Evolutionary conservation across 768 basidiomycete genomes (phyloP).

Genomic region (Termitomyces sp.): DNA sequence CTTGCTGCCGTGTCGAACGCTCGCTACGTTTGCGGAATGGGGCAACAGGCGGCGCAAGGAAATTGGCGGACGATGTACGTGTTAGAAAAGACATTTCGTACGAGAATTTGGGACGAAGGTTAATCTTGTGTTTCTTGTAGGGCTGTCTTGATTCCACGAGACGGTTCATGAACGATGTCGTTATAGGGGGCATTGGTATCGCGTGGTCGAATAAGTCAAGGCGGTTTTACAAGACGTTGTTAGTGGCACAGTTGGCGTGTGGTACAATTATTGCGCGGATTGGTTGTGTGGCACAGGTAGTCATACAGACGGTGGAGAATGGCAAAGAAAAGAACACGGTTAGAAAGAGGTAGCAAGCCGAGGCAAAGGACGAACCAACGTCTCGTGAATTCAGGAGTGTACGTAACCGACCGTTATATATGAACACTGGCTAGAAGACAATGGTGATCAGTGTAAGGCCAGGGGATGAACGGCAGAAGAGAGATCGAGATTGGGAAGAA

Average conservation of each 20-base stretch:
- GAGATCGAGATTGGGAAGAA: conserved; percentile 17
- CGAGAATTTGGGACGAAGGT: conserved; percentile 21
- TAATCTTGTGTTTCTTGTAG: conserved; percentile 42
- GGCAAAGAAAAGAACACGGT: conserved; percentile 18
- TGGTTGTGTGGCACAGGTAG: conserved; percentile 13
- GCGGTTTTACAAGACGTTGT: conserved; percentile 9
- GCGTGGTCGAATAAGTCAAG: conserved; percentile 7
- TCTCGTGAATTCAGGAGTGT: conserved; percentile 15
- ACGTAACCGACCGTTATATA: conserved; percentile 22
- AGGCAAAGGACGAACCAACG: conserved; percentile 22
- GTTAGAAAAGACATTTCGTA: conserved; percentile 52
- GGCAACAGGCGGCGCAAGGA: conserved; percentile 38
- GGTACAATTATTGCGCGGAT: conserved; percentile 6
- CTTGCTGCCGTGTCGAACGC: conserved; percentile 37
- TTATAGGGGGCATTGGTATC: conserved; percentile 8
- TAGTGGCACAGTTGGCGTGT: conserved; percentile 5
- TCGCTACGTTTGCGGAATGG: conserved; percentile 47
- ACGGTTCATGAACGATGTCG: conserved; percentile 33
- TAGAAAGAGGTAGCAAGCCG: conserved; percentile 19
- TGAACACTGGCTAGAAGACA: conserved; percentile 23
- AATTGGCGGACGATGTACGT: conserved; percentile 30
- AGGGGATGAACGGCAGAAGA: conserved; percentile 3
- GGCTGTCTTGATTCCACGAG: conserved; percentile 33
- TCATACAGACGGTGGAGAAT: conserved; percentile 14
- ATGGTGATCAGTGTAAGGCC: conserved; percentile 18